These are phyloP conservation scores for Candolleomyces aberdarensis DNA, from an alignment of 768 basidiomycete genomes.

Conservation along the genomic window DNA sequence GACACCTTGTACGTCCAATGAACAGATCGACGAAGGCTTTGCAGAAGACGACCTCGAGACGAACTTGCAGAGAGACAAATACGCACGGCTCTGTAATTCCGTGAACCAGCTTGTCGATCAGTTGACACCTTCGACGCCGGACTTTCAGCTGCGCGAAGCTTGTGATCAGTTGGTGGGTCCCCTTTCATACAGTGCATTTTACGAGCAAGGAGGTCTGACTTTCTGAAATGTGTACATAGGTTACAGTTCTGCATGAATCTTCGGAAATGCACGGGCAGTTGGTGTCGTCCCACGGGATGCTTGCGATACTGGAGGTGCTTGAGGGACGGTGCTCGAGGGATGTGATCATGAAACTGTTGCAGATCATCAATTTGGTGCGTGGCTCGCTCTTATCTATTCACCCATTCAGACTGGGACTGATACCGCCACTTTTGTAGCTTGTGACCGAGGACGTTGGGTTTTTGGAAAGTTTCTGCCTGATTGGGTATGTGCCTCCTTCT, in stretches of 20 bases:
- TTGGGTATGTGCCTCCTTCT: conserved; percentile 61
- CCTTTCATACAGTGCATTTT: neutral
- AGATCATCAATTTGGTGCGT: conserved; percentile 84
- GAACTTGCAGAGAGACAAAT: conserved; percentile 90
- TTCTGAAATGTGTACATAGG: conserved; percentile 37
- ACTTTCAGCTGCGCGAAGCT: conserved; percentile 78
- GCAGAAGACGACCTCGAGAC: conserved; percentile 89
- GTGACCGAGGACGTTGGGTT: conserved; percentile 76
- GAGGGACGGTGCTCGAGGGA: conserved; percentile 86
- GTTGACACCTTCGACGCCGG: conserved; percentile 76
- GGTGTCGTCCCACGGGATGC: conserved; percentile 90
- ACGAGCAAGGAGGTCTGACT: neutral
- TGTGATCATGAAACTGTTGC: conserved; percentile 78
- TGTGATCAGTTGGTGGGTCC: conserved; percentile 83
- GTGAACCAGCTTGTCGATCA: conserved; percentile 87
- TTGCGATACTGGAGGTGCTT: conserved; percentile 90
- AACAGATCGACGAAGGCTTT: conserved; percentile 90
- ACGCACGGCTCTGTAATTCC: conserved; percentile 77
- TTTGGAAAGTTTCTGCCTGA: conserved; percentile 93
- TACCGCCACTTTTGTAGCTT: too few relatives aligned
- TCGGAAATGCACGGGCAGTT: conserved; percentile 88
- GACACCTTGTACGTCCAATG: too few relatives aligned
- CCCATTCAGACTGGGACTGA: too few relatives aligned
- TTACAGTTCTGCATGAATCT: conserved; percentile 70
- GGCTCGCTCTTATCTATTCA: neutral